Percentiles rank a stretch among this genome's conserved stretches.
phyloP scores from a whole-genome alignment of 805 yeast genomes.

The Brettanomyces sp. region DNA sequence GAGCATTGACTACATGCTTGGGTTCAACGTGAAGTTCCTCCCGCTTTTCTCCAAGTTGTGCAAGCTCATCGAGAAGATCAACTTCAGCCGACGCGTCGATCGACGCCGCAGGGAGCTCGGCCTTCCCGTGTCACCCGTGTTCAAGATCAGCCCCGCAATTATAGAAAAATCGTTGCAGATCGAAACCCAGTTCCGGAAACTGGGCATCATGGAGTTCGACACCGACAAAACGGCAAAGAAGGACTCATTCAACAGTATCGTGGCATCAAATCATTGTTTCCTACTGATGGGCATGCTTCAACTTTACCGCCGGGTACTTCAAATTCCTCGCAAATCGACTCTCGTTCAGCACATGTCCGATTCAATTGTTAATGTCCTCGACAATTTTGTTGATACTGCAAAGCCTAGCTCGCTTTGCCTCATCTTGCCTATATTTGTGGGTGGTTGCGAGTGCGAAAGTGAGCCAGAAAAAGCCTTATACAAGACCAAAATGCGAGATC shows the following conservation, averaged over 20 bases:
- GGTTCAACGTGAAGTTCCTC: constrained; percentile 55
- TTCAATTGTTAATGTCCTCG: constrained; percentile 29
- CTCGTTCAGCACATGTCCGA: constrained; percentile 39
- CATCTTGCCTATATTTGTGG: constrained; percentile 45
- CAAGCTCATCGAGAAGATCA: constrained; percentile 26
- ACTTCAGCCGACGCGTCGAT: constrained; percentile 10
- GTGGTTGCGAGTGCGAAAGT: constrained; percentile 48
- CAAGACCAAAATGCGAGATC: constrained; percentile 28
- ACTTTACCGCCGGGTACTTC: constrained; percentile 45
- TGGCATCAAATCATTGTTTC: constrained; percentile 44
- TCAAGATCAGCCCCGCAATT: constrained; percentile 10
- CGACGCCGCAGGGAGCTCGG: background rate
- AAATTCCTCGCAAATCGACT: constrained; percentile 34
- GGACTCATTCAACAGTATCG: constrained; percentile 18
- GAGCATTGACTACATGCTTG: constrained; percentile 53
- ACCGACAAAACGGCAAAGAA: constrained; percentile 2
- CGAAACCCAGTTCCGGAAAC: constrained; percentile 23
- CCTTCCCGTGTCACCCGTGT: background rate
- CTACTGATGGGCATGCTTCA: constrained; percentile 46
- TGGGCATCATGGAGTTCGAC: constrained; percentile 10
- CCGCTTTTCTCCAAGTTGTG: constrained; percentile 47
- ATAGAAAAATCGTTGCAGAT: constrained; percentile 32
- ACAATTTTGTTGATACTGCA: constrained; percentile 29
- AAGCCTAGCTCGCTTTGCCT: constrained; percentile 47
- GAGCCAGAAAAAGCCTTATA: constrained; percentile 27